Conservation (phyloP, 768 basidiomycete species). For the Pleurotus eryngii region DNA sequence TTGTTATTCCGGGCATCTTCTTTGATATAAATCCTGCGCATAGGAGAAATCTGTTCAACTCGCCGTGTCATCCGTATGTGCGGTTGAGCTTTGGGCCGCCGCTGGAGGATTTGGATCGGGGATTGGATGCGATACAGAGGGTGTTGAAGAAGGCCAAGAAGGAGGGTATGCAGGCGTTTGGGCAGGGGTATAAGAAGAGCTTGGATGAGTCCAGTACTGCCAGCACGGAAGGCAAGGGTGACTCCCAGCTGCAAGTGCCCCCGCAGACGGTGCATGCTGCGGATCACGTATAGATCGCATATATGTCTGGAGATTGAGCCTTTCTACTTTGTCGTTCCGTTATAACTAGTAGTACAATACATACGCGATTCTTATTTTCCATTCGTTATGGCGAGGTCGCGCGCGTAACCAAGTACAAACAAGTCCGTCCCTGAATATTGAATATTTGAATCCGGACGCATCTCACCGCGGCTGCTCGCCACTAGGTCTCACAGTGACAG, state of each 20-base stretch:
- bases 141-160: slow-evolving; percentile 70
- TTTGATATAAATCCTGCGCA: slow-evolving; percentile 82
- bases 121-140: slow-evolving; percentile 81
- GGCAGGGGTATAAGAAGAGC: slow-evolving; percentile 50
- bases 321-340: too few species aligned
- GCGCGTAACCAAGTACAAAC: too few species aligned
- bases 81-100: slow-evolving; percentile 86
- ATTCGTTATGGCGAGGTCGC: too few species aligned
- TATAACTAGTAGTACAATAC: too few species aligned
- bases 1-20: slow-evolving; percentile 89
- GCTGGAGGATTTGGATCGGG: slow-evolving; percentile 70
- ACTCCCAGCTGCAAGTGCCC: slow-evolving; percentile 2
- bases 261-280: background rate
- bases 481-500: too few species aligned
- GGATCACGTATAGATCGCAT: slow-evolving; percentile 1
- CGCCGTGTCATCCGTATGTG: slow-evolving; percentile 88
- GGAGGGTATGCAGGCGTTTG: slow-evolving; percentile 58
- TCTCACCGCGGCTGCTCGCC: too few species aligned
- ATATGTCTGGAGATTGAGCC: background rate
- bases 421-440: too few species aligned
- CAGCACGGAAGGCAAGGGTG: background rate
- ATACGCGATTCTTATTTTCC: too few species aligned
- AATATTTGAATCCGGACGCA: too few species aligned
- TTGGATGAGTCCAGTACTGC: slow-evolving; percentile 4
- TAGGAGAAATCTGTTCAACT: slow-evolving; percentile 85